Evolutionary conservation across 257 asterid genomes (phyloP).

Genomic region (Solanum bulbocastanum): DNA sequence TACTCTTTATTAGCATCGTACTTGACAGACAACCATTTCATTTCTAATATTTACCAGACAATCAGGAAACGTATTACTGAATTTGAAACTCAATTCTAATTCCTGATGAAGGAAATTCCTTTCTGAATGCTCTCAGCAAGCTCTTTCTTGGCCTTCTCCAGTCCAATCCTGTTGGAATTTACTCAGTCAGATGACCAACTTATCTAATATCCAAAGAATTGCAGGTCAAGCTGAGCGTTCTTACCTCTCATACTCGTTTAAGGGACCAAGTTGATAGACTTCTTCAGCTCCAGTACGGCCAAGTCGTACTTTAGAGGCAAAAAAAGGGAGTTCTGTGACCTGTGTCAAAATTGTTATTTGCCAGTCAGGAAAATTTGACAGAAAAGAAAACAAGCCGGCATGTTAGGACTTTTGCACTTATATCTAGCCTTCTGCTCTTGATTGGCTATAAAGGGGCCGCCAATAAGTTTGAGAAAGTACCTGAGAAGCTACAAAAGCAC

Average conservation of each 20-base stretch:
- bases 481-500: constrained; percentile 89
- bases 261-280: constrained; percentile 72
- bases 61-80: neutral
- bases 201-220: neutral
- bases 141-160: constrained; percentile 92
- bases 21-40: neutral
- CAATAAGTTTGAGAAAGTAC: constrained; percentile 18
- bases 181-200: neutral
- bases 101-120: constrained; percentile 61
- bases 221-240: neutral
- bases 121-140: constrained; percentile 80
- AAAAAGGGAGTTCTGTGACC: constrained; percentile 97
- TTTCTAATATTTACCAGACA: neutral
- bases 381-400: neutral
- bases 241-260: constrained; percentile 80
- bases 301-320: constrained; percentile 75
- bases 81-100: constrained; percentile 15
- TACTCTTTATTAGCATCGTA: neutral
- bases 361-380: neutral
- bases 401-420: neutral
- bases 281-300: constrained; percentile 89
- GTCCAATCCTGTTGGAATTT: constrained; percentile 48
- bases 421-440: neutral
- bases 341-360: constrained; percentile 12
- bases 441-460: neutral